phyloP scores from a whole-genome alignment of 495 filamentous ascomycete genomes.

The Daldinia grandis region DNA sequence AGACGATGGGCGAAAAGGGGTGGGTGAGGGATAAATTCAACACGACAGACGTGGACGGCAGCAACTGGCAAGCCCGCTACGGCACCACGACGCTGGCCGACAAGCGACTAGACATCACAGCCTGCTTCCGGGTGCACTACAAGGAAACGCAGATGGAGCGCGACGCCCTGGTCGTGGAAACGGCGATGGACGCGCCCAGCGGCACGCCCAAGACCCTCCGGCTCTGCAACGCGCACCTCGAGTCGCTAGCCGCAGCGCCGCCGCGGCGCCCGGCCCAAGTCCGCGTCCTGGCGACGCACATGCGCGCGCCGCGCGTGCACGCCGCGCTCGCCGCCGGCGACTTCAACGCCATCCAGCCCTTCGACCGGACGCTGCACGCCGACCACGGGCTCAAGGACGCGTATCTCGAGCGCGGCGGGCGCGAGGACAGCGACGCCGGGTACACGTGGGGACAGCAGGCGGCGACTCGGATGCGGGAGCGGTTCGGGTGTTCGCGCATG shows the following conservation, averaged over 20 bases:
- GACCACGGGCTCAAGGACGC: conserved; percentile 61
- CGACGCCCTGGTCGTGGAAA: conserved; percentile 63
- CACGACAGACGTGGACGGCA: conserved; percentile 55
- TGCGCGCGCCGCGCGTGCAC: conserved; percentile 45
- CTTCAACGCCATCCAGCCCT: conserved; percentile 64
- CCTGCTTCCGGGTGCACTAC: conserved; percentile 59
- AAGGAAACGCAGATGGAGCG: conserved; percentile 53
- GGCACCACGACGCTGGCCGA: conserved; percentile 64
- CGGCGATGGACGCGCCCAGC: conserved; percentile 28
- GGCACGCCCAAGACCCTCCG: conserved; percentile 44
- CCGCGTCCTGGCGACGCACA: conserved; percentile 47
- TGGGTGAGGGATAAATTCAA: conserved; percentile 58
- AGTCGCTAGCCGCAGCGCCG: conserved; percentile 55
- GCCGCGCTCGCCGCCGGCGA: conserved; percentile 58
- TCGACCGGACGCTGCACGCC: conserved; percentile 55
- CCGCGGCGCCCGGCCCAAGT: conserved; percentile 57
- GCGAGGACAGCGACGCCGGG: conserved; percentile 59
- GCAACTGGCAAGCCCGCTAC: conserved; percentile 48
- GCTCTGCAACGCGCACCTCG: conserved; percentile 64
- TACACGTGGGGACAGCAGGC: conserved; percentile 67
- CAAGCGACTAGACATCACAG: conserved; percentile 47
- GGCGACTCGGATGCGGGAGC: conserved; percentile 38
- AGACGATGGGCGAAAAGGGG: conserved; percentile 44
- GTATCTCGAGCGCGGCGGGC: conserved; percentile 60
- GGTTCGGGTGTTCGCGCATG: conserved; percentile 58